Evolutionary conservation across 2,329 filamentous ascomycete species (phyloP), one percentile per base, ranked within the genome.

Genomic region (Arthrobotrys sinensis): DNA sequence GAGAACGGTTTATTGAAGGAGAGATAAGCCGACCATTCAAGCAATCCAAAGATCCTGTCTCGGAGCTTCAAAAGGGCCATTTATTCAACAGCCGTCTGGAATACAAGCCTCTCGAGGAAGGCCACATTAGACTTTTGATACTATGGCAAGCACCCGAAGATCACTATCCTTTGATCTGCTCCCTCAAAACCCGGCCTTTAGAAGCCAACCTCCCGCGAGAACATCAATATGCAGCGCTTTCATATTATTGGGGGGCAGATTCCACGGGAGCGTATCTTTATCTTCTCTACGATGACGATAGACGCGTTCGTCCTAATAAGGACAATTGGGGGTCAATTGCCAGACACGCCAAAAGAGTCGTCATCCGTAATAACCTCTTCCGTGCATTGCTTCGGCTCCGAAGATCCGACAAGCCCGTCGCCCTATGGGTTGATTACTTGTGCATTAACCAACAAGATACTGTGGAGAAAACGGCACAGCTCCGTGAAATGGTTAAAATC

Each of bases 401-500:
- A n/a, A 2, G n/a, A 7, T 10, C 1, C 0, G 34, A 45, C 4
- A 11, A 40, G 4, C 16, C 36, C 10, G 24, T 45, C 0, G n/a
- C 16, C 6, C 7, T 62, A 4, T 62, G 55, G 55, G 55, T 62
- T 10, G 55, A 62, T 11, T 62, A 24, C 24, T 24, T 62, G 16
- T 62, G 55, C n/a, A 62, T 62, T 10, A 16, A 62, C 24, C 55
- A 62, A 32, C 10, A 24, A 1, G 14, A 45, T 28, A 2, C 10
- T 7, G 32, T 14, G 3, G 55, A 62, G n/a, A 62, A 62, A 16
- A 62, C 55, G 10, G 8, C 10, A 8, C 55, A 62, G 10, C 55
- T 62, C 28, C 55, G 55, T 7, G 24, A 62, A 8, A 62, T 62
- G 55, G 55, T 62, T 0, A 62, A 62, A 8, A 62, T 62, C 1